These are phyloP conservation scores for Cystobasidium onofrii DNA, from an alignment of 768 basidiomycete species.

Conservation along the genomic window DNA sequence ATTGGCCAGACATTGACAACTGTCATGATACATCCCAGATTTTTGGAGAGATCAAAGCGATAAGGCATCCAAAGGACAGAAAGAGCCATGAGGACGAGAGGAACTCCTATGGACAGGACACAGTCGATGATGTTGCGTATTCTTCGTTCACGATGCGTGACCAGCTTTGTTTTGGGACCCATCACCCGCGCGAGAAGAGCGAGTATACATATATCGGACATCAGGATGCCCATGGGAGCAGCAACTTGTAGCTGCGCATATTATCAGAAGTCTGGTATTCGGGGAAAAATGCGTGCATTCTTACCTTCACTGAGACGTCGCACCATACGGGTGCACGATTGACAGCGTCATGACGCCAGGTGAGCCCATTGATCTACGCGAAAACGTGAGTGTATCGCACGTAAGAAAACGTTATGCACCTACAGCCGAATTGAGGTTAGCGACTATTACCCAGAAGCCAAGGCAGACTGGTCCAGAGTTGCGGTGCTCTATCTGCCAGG, in stretches of 20 bases:
- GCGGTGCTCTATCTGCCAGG: slow-evolving; percentile 36
- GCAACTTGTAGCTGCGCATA: slow-evolving; percentile 21
- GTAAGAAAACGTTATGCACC: neutral
- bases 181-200: slow-evolving; percentile 34
- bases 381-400: neutral
- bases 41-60: slow-evolving; percentile 12
- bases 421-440: slow-evolving; percentile 26
- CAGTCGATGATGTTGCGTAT: slow-evolving; percentile 29
- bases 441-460: slow-evolving; percentile 30
- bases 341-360: slow-evolving; percentile 33
- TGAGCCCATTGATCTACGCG: slow-evolving; percentile 19
- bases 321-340: slow-evolving; percentile 34
- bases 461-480: slow-evolving; percentile 34
- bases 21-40: slow-evolving; percentile 14
- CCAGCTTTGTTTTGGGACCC: slow-evolving; percentile 25
- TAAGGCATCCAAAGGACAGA: slow-evolving; percentile 26
- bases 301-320: slow-evolving; percentile 33
- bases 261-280: too few relatives aligned
- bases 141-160: slow-evolving; percentile 6
- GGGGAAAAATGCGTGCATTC: neutral
- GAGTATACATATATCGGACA: slow-evolving; percentile 32
- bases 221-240: slow-evolving; percentile 17
- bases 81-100: slow-evolving; percentile 29
- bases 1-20: slow-evolving; percentile 22
- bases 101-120: slow-evolving; percentile 29